These are phyloP conservation scores for Bruguiera parviflora DNA, from an alignment of 345 rosid genomes.

Conservation along the genomic window DNA sequence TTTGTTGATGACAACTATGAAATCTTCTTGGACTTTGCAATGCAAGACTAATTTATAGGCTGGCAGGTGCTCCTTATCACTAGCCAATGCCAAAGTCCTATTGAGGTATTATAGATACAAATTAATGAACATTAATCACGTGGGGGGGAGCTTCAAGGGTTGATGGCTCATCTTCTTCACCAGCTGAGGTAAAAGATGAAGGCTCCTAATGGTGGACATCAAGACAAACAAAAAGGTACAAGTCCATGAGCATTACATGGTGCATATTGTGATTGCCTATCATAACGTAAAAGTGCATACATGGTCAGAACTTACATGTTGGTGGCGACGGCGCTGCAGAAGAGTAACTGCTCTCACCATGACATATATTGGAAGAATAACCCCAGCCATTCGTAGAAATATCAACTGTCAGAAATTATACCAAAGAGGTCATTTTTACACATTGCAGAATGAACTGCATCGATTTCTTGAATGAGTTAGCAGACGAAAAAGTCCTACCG, in stretches of 20 bases:
- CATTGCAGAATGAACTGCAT: background rate
- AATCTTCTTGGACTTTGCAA: background rate
- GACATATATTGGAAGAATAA: conserved; percentile 68
- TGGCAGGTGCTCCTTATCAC: background rate
- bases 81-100: background rate
- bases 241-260: background rate
- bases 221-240: background rate
- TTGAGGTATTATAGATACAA: background rate
- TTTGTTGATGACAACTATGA: background rate
- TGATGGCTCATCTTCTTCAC: conserved; percentile 54
- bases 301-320: conserved; percentile 31
- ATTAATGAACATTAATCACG: conserved; percentile 6
- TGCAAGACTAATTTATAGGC: background rate
- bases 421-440: background rate
- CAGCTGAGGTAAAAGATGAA: conserved; percentile 36
- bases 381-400: conserved; percentile 54
- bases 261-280: background rate
- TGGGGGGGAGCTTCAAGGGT: conserved; percentile 31
- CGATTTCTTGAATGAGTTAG: background rate
- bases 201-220: conserved; percentile 31
- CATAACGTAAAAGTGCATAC: background rate
- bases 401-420: conserved; percentile 38
- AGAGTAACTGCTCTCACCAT: conserved; percentile 46
- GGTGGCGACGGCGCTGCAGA: conserved; percentile 42
- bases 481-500: conserved; percentile 29